Evolutionary conservation across 2,329 filamentous ascomycete species (phyloP), one percentile per base, ranked within the genome.

Genomic region (Penicillium sp.): DNA sequence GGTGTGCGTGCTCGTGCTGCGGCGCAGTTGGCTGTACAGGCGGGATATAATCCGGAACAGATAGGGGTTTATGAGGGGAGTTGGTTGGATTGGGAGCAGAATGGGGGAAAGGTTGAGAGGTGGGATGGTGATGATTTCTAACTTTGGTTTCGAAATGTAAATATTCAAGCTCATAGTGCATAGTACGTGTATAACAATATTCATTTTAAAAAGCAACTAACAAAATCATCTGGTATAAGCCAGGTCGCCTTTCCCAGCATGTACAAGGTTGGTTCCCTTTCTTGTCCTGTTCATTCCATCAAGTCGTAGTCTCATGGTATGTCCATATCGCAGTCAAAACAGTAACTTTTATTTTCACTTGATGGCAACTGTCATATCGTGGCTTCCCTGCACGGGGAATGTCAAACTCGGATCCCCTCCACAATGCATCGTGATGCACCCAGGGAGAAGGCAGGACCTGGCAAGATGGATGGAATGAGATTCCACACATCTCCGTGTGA

Each of bases 1-100:
- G 93, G 93, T 2, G 87, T 97, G 54, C 77, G 93, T 64, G 89
- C 87, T 58, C 75, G 77, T 37, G 80, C 86, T 0, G 90, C 90
- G 6, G 89, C 89, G 6, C 77, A 79, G 54, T 69, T 96, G 66
- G 93, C 93, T 24, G 74, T 76, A 58, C 78, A 86, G 63, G 85
- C 83, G 2, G 91, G 91, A 8, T 97, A 87, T 77, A 69, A 71
- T 40, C 79, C 77, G 6, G 80, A 87, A 0, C 81, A 80, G 48
- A 52, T 76, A 13, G 72, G 71, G 11, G 73, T 77, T 58, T 77
- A 76, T 66, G 56, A 63, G 31, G 76, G 76, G 22, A 76, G 74
- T 61, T 77, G 75, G 75, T 53, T 87, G 54, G 91, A 97, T 65
- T 97, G 93, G 93, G 76, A 76, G 53, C 78, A 71, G 62, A 84